These are phyloP conservation scores for Penstemon davidsonii DNA, from an alignment of 257 asterid species.

Conservation along the genomic window DNA sequence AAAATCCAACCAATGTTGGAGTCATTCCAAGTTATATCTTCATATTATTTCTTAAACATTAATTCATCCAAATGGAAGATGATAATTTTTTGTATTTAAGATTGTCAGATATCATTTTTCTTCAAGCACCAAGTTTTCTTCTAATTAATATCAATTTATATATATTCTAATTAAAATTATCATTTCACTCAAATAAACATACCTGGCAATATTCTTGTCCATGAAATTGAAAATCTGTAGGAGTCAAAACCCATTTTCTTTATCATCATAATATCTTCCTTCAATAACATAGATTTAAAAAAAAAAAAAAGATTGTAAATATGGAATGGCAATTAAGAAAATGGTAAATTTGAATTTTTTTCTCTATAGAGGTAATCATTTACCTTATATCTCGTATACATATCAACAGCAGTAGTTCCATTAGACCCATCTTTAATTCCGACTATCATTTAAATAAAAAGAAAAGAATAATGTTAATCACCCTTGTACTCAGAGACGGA, in stretches of 20 bases:
- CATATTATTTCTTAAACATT: too few relatives aligned
- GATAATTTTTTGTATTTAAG: background rate
- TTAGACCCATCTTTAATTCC: conserved; percentile 33
- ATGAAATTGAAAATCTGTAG: conserved; percentile 34
- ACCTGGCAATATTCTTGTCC: conserved; percentile 42
- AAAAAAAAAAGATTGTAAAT: background rate
- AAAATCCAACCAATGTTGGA: too few relatives aligned
- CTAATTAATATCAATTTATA: background rate
- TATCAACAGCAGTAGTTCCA: conserved; percentile 37
- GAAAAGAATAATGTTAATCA: background rate
- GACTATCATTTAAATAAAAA: conserved; percentile 21
- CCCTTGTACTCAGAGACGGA: background rate
- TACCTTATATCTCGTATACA: conserved; percentile 39
- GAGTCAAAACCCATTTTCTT: conserved; percentile 35
- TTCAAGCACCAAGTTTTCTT: too few relatives aligned
- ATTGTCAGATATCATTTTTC: background rate
- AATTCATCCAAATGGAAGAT: too few relatives aligned
- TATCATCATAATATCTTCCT: conserved; percentile 38
- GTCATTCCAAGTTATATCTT: too few relatives aligned
- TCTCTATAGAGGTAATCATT: background rate
- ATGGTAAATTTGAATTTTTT: background rate
- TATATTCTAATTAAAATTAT: background rate
- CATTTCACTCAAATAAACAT: background rate
- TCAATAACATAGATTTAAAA: background rate
- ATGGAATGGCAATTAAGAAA: background rate